phyloP scores from a whole-genome alignment of 1,139 yeast genomes.

The Nadsonia commutata region DNA sequence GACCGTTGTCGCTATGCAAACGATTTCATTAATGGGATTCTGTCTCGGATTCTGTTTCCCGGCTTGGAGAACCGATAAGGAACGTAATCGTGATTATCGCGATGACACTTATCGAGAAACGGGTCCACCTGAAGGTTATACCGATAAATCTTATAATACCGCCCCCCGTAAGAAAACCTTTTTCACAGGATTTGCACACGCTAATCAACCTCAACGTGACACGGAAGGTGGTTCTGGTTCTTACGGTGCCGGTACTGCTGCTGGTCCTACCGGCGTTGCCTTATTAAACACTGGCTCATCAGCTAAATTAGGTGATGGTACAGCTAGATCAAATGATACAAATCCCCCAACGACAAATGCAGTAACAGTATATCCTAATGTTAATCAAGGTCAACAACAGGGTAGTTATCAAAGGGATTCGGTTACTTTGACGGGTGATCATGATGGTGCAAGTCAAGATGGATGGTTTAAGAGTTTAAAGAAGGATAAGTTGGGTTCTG shows the following conservation, averaged over 20 bases:
- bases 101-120: background rate
- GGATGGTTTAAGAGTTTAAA: background rate
- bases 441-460: background rate
- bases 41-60: conserved; percentile 18
- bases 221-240: too few species aligned
- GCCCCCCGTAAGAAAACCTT: background rate
- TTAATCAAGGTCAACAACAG: background rate
- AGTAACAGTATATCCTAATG: too few species aligned
- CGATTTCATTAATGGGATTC: conserved; percentile 23
- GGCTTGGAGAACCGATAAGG: conserved; percentile 2
- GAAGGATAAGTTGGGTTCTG: background rate
- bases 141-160: background rate
- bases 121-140: background rate
- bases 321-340: too few species aligned
- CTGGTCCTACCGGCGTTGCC: background rate
- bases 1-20: conserved; percentile 39
- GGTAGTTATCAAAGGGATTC: background rate
- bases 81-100: background rate
- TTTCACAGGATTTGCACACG: background rate
- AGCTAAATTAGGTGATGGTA: too few species aligned
- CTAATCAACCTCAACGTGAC: background rate
- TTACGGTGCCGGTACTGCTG: background rate
- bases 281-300: background rate
- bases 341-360: too few species aligned
- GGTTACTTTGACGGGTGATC: background rate